Conservation (phyloP, 1,284 basidiomycete genomes). For the Lignosus rhinocerotis region DNA sequence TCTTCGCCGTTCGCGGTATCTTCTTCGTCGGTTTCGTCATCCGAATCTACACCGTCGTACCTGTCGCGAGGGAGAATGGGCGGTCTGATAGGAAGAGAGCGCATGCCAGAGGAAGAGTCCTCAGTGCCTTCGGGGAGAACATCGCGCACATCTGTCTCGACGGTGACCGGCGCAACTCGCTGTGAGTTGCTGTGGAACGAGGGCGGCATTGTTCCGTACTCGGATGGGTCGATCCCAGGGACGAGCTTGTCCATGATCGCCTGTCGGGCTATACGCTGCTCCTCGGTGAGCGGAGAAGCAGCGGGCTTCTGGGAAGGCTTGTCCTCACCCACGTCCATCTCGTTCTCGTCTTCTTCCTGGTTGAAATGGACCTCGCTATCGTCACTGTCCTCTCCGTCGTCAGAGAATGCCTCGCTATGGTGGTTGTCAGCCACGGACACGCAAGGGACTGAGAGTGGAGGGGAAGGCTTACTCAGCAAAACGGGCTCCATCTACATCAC, state of each 20-base stretch:
- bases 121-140: conserved; percentile 11
- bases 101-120: conserved; percentile 16
- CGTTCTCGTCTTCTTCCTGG: conserved; percentile 5
- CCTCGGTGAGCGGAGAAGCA: conserved; percentile 13
- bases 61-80: conserved; percentile 77
- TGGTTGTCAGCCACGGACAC: conserved; percentile 1
- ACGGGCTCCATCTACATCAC: conserved; percentile 81
- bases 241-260: conserved; percentile 73
- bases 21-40: conserved; percentile 76
- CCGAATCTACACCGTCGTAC: conserved; percentile 85
- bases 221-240: conserved; percentile 64
- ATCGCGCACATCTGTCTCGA: conserved; percentile 46
- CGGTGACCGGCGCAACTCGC: conserved; percentile 51
- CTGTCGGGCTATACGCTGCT: conserved; percentile 44
- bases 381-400: conserved; percentile 43
- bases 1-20: conserved; percentile 57
- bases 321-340: conserved; percentile 4
- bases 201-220: conserved; percentile 81
- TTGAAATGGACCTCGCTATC: conserved; percentile 3
- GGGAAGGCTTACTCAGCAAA: conserved; percentile 77
- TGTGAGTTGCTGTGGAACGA: conserved; percentile 71
- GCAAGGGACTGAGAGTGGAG: background rate
- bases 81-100: conserved; percentile 53
- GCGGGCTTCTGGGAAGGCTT: background rate
- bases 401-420: conserved; percentile 60